Evolutionary conservation across 805 yeast species (phyloP).

Genomic region (Monosporozyma yasuniensis): DNA sequence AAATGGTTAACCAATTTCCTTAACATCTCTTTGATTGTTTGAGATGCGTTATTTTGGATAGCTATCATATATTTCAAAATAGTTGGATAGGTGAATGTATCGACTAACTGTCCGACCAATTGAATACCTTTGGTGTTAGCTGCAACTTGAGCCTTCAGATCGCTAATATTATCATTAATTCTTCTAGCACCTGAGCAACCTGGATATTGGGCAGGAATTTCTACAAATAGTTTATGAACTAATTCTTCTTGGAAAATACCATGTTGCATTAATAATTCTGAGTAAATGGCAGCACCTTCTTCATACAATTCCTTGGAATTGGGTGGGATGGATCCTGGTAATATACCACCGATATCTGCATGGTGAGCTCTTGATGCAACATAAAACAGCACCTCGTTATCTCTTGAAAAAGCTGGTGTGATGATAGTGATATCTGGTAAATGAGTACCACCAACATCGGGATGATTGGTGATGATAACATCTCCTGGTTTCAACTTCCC

Average conservation of each 20-base stretch:
- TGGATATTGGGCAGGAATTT: slow-evolving; percentile 70
- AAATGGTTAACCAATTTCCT: slow-evolving; percentile 38
- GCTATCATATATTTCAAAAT: slow-evolving; percentile 72
- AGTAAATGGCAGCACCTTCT: slow-evolving; percentile 83
- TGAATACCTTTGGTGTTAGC: slow-evolving; percentile 82
- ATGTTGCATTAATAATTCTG: slow-evolving; percentile 60
- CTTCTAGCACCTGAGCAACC: slow-evolving; percentile 89
- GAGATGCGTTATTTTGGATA: slow-evolving; percentile 70
- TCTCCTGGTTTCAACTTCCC: slow-evolving; percentile 62
- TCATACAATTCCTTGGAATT: slow-evolving; percentile 75
- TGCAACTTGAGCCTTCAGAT: slow-evolving; percentile 76
- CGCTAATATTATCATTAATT: slow-evolving; percentile 74
- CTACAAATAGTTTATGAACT: slow-evolving; percentile 50
- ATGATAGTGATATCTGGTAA: slow-evolving; percentile 87
- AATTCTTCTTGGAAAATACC: slow-evolving; percentile 71
- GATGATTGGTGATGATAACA: slow-evolving; percentile 70
- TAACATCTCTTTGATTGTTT: slow-evolving; percentile 53
- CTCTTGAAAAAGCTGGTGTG: slow-evolving; percentile 72
- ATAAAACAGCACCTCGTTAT: slow-evolving; percentile 59
- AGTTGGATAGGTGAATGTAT: slow-evolving; percentile 50
- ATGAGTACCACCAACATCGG: slow-evolving; percentile 80
- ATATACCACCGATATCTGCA: slow-evolving; percentile 87
- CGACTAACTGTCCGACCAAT: slow-evolving; percentile 49
- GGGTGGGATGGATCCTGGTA: slow-evolving; percentile 95
- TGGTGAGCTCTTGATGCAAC: slow-evolving; percentile 95